These are phyloP conservation scores for Hydnum rufescens DNA, from an alignment of 768 basidiomycete genomes.

Conservation along the genomic window DNA sequence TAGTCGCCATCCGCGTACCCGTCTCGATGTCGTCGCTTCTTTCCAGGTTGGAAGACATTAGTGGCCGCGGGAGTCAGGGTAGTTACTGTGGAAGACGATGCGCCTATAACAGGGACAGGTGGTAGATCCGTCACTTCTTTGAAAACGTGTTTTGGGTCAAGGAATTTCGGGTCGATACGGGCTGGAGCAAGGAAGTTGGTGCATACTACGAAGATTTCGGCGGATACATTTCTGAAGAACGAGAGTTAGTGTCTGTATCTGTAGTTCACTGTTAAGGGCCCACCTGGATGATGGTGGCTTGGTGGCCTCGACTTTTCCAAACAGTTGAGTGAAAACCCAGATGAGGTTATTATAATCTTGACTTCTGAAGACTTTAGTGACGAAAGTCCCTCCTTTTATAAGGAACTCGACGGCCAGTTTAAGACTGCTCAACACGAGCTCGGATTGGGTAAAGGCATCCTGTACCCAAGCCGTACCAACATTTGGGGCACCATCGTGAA, in stretches of 20 bases:
- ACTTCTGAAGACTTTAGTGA: constrained; percentile 97
- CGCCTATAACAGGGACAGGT: constrained; percentile 6
- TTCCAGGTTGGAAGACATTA: constrained; percentile 94
- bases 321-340: constrained; percentile 97
- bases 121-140: constrained; percentile 48
- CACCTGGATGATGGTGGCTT: constrained; percentile 95
- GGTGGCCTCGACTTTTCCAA: constrained; percentile 91
- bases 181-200: constrained; percentile 87
- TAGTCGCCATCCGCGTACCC: constrained; percentile 93
- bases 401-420: constrained; percentile 94
- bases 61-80: constrained; percentile 5
- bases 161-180: constrained; percentile 91
- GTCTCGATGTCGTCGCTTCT: constrained; percentile 79
- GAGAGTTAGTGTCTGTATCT: not conserved
- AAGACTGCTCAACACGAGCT: constrained; percentile 86
- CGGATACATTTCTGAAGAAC: constrained; percentile 72
- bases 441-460: constrained; percentile 92
- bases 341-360: constrained; percentile 96
- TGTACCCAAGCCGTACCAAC: constrained; percentile 99
- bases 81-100: not conserved
- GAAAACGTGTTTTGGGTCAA: constrained; percentile 95
- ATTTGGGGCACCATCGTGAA: constrained; percentile 98
- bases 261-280: constrained; percentile 12
- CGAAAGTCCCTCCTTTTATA: constrained; percentile 80
- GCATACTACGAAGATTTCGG: constrained; percentile 98